Conservation (phyloP, 169 alveolate genomes). For the Plasmodium inui region DNA sequence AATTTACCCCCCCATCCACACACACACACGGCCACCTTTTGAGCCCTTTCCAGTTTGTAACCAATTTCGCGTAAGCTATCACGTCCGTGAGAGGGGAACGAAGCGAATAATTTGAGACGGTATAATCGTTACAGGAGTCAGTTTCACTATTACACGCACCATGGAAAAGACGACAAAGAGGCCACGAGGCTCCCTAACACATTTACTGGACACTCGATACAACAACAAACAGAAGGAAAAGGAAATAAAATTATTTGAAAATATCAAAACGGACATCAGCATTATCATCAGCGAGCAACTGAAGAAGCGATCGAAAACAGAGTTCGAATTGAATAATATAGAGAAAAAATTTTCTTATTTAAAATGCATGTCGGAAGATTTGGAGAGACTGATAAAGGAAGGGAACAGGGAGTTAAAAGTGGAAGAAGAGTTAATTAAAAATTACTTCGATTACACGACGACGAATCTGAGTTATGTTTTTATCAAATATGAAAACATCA, state of each 20-base stretch:
- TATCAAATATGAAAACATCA: constrained; percentile 43
- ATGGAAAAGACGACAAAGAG: constrained; percentile 32
- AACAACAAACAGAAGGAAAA: constrained; percentile 29
- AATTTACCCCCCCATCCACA: background rate
- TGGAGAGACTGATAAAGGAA: constrained; percentile 42
- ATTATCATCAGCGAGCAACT: constrained; percentile 51
- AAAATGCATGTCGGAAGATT: constrained; percentile 39
- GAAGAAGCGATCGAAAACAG: constrained; percentile 51
- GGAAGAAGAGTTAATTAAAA: constrained; percentile 51
- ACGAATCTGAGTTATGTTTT: constrained; percentile 56
- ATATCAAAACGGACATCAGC: constrained; percentile 74
- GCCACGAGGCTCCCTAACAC: background rate
- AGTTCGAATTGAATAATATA: constrained; percentile 43
- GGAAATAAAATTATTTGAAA: constrained; percentile 73
- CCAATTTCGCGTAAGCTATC: background rate
- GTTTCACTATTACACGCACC: background rate
- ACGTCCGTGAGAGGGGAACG: background rate
- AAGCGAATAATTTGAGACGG: background rate
- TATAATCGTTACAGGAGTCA: background rate
- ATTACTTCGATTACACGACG: constrained; percentile 64
- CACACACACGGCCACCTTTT: too few species aligned
- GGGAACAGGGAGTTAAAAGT: constrained; percentile 31
- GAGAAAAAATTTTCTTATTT: constrained; percentile 56
- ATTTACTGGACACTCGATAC: constrained; percentile 1
- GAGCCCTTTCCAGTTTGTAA: background rate